Conservation (phyloP, 2,329 filamentous ascomycete species). For the Fusarium concolor region DNA sequence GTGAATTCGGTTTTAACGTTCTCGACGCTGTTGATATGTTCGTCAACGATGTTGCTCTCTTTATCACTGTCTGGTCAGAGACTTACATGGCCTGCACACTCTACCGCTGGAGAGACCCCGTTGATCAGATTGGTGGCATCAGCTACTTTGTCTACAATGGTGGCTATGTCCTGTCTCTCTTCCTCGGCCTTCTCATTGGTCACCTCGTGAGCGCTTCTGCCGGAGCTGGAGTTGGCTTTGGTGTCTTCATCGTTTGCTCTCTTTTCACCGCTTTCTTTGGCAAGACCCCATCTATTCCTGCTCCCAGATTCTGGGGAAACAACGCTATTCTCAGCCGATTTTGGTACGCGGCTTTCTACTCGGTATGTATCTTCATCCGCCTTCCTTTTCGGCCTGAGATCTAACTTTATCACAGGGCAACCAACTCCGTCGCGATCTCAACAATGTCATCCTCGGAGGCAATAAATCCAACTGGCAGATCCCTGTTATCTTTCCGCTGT, state of each 20-base stretch:
- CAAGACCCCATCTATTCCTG: conserved; percentile 52
- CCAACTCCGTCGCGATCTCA: conserved; percentile 64
- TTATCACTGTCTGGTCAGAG: conserved; percentile 64
- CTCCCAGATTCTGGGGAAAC: conserved; percentile 57
- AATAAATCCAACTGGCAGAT: conserved; percentile 65
- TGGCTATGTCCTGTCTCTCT: conserved; percentile 61
- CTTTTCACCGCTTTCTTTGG: conserved; percentile 53
- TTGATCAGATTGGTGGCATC: conserved; percentile 54
- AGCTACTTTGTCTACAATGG: conserved; percentile 58
- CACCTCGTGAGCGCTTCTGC: conserved; percentile 56
- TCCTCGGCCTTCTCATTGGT: conserved; percentile 60
- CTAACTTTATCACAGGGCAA: conserved; percentile 57
- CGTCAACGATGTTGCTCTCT: conserved; percentile 63
- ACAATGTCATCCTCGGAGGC: conserved; percentile 57
- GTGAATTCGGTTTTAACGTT: conserved; percentile 64
- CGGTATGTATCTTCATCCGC: conserved; percentile 52
- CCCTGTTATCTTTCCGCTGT: conserved; percentile 56
- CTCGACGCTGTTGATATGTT: conserved; percentile 64
- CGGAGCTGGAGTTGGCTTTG: conserved; percentile 62
- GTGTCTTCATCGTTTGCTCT: conserved; percentile 57
- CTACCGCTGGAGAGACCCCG: conserved; percentile 60
- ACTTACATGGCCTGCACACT: conserved; percentile 62
- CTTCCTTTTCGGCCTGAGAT: fast-evolving
- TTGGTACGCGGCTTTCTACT: conserved; percentile 65
- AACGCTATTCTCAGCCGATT: conserved; percentile 55